Evolutionary conservation across 192 early-diverging fungal genomes (phyloP).

Genomic region (Powellomyces hirtus): DNA sequence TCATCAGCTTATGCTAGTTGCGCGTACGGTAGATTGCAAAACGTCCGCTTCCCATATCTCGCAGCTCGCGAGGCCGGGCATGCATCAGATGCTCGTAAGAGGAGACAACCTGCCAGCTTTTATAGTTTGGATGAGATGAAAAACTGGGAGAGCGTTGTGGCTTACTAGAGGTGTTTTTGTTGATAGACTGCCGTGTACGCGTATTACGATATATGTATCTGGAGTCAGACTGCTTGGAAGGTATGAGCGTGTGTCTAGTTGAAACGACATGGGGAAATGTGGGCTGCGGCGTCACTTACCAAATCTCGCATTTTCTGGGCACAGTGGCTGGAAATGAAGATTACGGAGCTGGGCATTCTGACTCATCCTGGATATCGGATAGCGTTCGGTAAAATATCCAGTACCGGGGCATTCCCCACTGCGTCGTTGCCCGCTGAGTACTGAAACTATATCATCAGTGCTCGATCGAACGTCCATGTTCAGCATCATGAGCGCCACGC

Average conservation of each 20-base stretch:
- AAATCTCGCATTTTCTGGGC: background rate
- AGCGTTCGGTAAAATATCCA: conserved; percentile 52
- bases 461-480: conserved; percentile 73
- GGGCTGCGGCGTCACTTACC: background rate
- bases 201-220: conserved; percentile 73
- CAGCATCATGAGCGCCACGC: conserved; percentile 48
- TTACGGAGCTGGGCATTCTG: conserved; percentile 68
- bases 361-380: conserved; percentile 62
- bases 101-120: too few relatives aligned
- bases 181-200: conserved; percentile 55
- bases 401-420: background rate
- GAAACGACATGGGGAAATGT: too few relatives aligned
- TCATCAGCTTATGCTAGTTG: too few relatives aligned
- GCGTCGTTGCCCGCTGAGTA: too few relatives aligned
- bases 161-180: background rate
- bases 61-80: conserved; percentile 47
- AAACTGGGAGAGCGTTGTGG: background rate
- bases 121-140: too few relatives aligned
- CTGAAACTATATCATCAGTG: too few relatives aligned
- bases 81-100: conserved; percentile 36
- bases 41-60: conserved; percentile 54
- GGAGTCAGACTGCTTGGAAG: conserved; percentile 74
- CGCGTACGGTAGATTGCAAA: conserved; percentile 74
- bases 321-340: conserved; percentile 66
- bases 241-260: conserved; percentile 6